Base-by-base conservation (phyloP, 371 early-diverging fungal genomes). In the Mucor sp. region DNA sequence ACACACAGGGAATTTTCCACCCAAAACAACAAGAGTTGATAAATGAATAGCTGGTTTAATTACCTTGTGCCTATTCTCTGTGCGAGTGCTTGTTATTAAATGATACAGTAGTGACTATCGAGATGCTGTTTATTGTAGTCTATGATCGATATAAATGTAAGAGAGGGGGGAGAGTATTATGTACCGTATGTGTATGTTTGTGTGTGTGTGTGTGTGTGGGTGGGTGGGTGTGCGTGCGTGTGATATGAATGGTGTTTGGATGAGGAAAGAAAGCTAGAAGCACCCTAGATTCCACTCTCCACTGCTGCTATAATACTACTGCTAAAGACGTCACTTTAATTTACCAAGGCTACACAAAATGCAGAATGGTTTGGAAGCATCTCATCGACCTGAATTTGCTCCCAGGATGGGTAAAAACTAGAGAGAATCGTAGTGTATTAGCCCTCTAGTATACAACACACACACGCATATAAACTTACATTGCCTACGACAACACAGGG, bases 401-500 rank as follows among this genome's bases (percentile, higher is more conserved):
- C 69, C 60, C n/a, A 69, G 19, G 19, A 69, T 69, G 28, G 69
- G 69, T 27, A 69, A 28, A 53, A 69, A 69, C 69, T 69, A 41
- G 7, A 50, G 8, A 58, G 3, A 1, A 14, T 9, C 27, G 3
- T 12, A 11, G 11, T 15, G 11, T 12, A 7, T 53, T 12, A 53
- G 23, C n/a, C n/a, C n/a, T n/a, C n/a, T n/a, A n/a, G n/a, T n/a
- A n/a, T n/a, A n/a, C n/a, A n/a, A n/a, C n/a, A n/a, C n/a, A n/a
- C n/a, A n/a, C n/a, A n/a, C n/a, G n/a, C n/a, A n/a, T n/a, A n/a
- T n/a, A 30, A 4, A 70, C 75, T 66, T 71, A 75, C 75, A 69
- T 91, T 90, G 32, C 92, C 93, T 17, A 92, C 86, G 50, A 92
- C 84, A 33, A 88, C 91, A 66, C 93, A 74, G 6, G 95, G 95